phyloP scores from a whole-genome alignment of 257 asterid genomes.

The Verbascum thapsus region DNA sequence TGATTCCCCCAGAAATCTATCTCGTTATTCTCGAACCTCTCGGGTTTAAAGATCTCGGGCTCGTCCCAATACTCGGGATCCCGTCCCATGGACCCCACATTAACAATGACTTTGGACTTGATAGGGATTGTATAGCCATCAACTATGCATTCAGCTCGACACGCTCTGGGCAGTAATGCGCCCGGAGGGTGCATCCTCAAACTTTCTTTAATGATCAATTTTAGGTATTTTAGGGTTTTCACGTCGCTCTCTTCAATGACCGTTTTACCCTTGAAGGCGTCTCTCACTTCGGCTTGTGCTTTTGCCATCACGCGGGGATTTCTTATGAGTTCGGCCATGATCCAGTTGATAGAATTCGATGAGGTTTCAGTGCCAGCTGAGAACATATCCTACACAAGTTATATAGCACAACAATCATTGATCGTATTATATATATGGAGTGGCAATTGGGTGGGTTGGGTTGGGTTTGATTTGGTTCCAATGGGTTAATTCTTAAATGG shows the following conservation, averaged over 20 bases:
- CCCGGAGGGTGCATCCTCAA: slow-evolving; percentile 22
- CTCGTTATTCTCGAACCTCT: slow-evolving; percentile 26
- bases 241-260: slow-evolving; percentile 31
- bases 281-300: slow-evolving; percentile 34
- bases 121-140: slow-evolving; percentile 23
- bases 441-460: too few species aligned
- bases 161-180: slow-evolving; percentile 33
- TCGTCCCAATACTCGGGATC: slow-evolving; percentile 33
- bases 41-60: slow-evolving; percentile 27
- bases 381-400: slow-evolving; percentile 36
- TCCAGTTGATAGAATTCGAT: slow-evolving; percentile 29
- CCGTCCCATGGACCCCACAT: slow-evolving; percentile 32
- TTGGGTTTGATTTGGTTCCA: too few species aligned
- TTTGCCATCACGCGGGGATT: slow-evolving; percentile 31
- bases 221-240: slow-evolving; percentile 22
- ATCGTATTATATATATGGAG: too few species aligned
- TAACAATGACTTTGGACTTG: slow-evolving; percentile 16
- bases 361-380: slow-evolving; percentile 32
- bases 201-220: slow-evolving; percentile 23
- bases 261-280: slow-evolving; percentile 19
- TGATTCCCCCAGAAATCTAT: slow-evolving; percentile 32
- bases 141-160: slow-evolving; percentile 21
- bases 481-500: too few species aligned
- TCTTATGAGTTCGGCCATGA: slow-evolving; percentile 34
- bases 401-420: too few species aligned